phyloP scores from a whole-genome alignment of 169 alveolate species.

The Cystoisospora suis region DNA sequence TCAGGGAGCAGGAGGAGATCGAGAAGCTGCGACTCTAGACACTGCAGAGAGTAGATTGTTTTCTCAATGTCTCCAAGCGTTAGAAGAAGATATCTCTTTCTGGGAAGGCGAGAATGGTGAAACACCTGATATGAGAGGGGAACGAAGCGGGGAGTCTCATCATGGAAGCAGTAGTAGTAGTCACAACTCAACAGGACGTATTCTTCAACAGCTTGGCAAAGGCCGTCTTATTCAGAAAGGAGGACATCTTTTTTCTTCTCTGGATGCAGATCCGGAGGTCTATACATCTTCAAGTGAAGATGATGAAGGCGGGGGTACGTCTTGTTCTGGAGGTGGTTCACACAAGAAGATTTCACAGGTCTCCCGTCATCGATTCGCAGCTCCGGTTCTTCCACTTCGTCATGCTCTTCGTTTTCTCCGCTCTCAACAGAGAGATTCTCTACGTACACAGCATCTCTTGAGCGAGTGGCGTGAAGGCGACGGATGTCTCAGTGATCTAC shows the following conservation, averaged over 20 bases:
- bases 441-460: neutral
- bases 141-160: neutral
- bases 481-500: neutral
- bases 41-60: neutral
- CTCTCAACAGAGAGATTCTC: neutral
- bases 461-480: neutral
- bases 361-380: neutral
- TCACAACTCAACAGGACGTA: neutral
- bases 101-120: neutral
- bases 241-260: neutral
- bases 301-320: too few relatives aligned
- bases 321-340: too few relatives aligned
- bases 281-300: slow-evolving; percentile 17
- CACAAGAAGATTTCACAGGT: too few relatives aligned
- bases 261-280: neutral
- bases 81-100: neutral
- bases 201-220: neutral
- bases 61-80: neutral
- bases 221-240: slow-evolving; percentile 1
- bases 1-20: neutral
- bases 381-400: slow-evolving; percentile 23
- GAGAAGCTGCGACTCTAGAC: neutral
- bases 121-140: too few relatives aligned
- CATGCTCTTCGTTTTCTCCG: slow-evolving; percentile 12
- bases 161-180: neutral